These are phyloP conservation scores for Solanum peruvianum DNA, from an alignment of 257 asterid genomes.

Conservation along the genomic window DNA sequence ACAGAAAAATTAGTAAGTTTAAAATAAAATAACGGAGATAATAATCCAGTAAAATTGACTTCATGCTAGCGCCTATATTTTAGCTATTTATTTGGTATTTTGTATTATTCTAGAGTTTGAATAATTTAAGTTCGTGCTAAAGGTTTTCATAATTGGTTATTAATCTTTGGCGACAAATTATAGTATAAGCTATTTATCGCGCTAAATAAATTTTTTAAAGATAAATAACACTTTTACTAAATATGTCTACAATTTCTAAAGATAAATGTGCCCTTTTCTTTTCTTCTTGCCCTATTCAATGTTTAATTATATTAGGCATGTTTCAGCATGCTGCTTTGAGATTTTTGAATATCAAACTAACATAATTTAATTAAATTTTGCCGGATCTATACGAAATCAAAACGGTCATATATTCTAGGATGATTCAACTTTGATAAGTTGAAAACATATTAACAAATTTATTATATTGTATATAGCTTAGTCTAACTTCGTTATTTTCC, in stretches of 20 bases:
- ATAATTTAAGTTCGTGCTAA: too few relatives aligned
- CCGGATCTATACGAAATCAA: not conserved
- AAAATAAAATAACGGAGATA: not conserved
- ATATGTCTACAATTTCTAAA: too few relatives aligned
- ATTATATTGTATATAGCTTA: not conserved
- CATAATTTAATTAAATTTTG: not conserved
- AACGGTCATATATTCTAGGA: not conserved
- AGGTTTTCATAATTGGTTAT: too few relatives aligned
- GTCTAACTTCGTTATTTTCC: not conserved
- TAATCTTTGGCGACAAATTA: too few relatives aligned
- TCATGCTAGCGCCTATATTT: too few relatives aligned
- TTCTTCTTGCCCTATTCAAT: not conserved
- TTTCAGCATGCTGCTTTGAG: not conserved
- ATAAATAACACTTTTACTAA: too few relatives aligned
- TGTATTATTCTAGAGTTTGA: too few relatives aligned
- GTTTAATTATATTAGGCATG: not conserved
- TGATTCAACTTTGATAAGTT: not conserved
- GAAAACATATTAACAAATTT: not conserved
- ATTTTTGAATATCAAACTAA: not conserved
- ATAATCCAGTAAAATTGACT: not conserved
- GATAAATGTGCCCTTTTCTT: not conserved
- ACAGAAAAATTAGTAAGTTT: too few relatives aligned
- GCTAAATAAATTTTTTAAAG: too few relatives aligned
- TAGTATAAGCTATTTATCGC: too few relatives aligned
- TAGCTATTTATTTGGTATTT: too few relatives aligned